Evolutionary conservation across 768 basidiomycete genomes (phyloP), one percentile per base, ranked within the genome.

Genomic region (Pleurotus platypus): DNA sequence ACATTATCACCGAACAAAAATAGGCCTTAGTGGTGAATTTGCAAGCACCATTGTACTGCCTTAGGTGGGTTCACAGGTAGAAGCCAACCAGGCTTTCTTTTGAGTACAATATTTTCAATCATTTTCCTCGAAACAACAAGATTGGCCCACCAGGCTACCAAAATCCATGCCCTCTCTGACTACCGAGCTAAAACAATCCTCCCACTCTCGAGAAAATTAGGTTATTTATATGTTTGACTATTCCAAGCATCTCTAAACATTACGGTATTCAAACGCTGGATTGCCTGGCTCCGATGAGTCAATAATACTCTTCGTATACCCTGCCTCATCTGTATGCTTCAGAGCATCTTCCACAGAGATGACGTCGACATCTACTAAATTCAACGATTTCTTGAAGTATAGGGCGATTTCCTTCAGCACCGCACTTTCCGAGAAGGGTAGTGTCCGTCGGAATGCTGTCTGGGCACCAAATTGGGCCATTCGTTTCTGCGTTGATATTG

Each of bases 191-290:
- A 26, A 26, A 26, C 24, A 5, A 26, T 26, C 30, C 30, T 4
- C 11, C 8, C 30, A 35, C 30, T 11, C 11, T 11, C 2, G 9
- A 8, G 1, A 35, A 9, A 9, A 11, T 35, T 35, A 35, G 11
- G 30, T 11, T 11, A 35, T 11, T 9, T 35, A 55, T 24, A 42
- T 55, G 11, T 11, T 46, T 26, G 20, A 46, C 16, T 50, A 57
- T 38, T 59, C 24, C 24, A 22, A 53, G 47, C 56, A 30, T 38
- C 49, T 49, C 56, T 71, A 74, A 13, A 89, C 84, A 70, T 96
- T 97, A 67, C 85, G 84, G 71, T 94, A 96, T 66, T 94, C 89
- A 64, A 94, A 90, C 3, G 86, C 87, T 46, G 94, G 94, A 37
- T 75, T 79, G 8, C 90, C 93, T 35, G 95, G 95, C 72, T 95